phyloP scores from a whole-genome alignment of 108 stramenopile species.

The Skeletonema grethae region DNA sequence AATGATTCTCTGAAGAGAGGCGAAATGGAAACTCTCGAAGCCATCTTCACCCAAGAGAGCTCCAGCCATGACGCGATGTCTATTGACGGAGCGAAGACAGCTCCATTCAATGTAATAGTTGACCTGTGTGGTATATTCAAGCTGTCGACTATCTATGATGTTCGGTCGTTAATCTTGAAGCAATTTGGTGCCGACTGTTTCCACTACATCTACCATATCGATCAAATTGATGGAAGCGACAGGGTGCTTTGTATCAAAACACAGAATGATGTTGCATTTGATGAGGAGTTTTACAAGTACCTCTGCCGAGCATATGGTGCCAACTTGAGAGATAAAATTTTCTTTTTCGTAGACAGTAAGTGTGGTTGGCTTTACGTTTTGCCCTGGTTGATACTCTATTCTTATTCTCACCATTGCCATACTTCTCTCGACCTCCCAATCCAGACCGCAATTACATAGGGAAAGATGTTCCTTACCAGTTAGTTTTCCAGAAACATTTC shows the following conservation, averaged over 20 bases:
- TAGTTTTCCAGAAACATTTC: conserved; percentile 48
- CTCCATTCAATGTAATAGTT: conserved; percentile 55
- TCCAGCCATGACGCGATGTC: neutral
- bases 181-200: conserved; percentile 48
- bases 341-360: conserved; percentile 20
- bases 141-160: conserved; percentile 50
- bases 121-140: conserved; percentile 65
- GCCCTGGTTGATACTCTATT: neutral
- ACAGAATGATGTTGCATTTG: conserved; percentile 54
- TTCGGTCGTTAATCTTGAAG: conserved; percentile 35
- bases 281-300: conserved; percentile 60
- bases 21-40: conserved; percentile 52
- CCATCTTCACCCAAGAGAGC: conserved; percentile 41
- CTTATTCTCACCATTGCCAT: neutral
- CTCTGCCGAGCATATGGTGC: conserved; percentile 50
- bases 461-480: conserved; percentile 48
- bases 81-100: conserved; percentile 6
- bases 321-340: conserved; percentile 32
- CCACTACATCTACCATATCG: conserved; percentile 62
- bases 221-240: conserved; percentile 55
- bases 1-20: conserved; percentile 40
- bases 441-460: conserved; percentile 22
- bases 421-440: neutral
- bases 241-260: conserved; percentile 54
- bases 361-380: neutral